Percentiles rank a stretch among this genome's conserved stretches.
These are phyloP conservation scores for Colletotrichum spaethianum DNA, from an alignment of 2,329 filamentous ascomycete genomes.

Conservation along the genomic window DNA sequence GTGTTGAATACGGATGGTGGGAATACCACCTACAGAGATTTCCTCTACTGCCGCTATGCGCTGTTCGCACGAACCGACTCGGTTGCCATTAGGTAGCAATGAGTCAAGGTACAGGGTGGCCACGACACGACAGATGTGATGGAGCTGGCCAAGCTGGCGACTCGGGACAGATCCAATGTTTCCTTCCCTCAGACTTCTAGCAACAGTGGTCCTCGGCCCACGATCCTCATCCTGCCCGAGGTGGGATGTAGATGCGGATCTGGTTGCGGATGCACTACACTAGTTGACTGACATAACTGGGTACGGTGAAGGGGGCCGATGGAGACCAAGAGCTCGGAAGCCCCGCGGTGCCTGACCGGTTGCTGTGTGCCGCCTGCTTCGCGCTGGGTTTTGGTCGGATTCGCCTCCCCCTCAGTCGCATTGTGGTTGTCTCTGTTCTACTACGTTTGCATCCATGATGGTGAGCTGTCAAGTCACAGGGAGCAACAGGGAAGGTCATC, in stretches of 20 bases:
- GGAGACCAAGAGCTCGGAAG: slow-evolving; percentile 7
- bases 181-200: slow-evolving; percentile 28
- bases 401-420: slow-evolving; percentile 15
- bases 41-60: slow-evolving; percentile 3
- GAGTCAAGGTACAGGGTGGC: slow-evolving; percentile 13
- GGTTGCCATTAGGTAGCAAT: slow-evolving; percentile 18
- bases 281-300: slow-evolving; percentile 1
- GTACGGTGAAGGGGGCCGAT: not conserved
- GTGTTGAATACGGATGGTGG: not conserved
- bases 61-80: not conserved
- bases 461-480: slow-evolving; percentile 39
- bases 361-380: slow-evolving; percentile 1
- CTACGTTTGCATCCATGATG: not conserved
- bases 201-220: slow-evolving; percentile 17
- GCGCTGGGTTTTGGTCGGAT: slow-evolving; percentile 11
- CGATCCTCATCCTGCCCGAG: slow-evolving; percentile 19
- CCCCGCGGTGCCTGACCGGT: not conserved
- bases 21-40: not conserved
- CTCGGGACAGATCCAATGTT: slow-evolving; percentile 19
- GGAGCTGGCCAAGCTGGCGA: slow-evolving; percentile 11
- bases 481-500: slow-evolving; percentile 32
- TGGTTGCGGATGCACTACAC: slow-evolving; percentile 8
- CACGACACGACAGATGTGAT: not conserved
- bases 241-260: slow-evolving; percentile 9
- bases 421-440: not conserved